Conservation (phyloP, 306 rosid genomes). For the Gastrolobium bilobum region DNA sequence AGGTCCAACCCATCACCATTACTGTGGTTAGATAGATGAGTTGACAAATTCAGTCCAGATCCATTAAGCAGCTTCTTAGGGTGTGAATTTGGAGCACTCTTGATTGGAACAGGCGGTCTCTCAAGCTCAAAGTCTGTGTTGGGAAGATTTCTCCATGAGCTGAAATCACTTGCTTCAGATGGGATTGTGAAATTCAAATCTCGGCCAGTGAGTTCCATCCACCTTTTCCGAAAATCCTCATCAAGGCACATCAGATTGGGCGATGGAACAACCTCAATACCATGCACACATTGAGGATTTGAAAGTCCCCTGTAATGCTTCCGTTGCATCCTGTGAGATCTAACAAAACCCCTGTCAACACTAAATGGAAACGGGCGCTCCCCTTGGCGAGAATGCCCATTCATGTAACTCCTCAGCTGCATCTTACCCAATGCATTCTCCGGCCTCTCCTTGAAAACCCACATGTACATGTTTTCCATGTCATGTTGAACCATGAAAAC, state of each 20-base stretch:
- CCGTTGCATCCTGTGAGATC: slow-evolving; percentile 96
- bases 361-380: slow-evolving; percentile 91
- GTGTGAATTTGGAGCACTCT: slow-evolving; percentile 62
- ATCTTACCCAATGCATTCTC: slow-evolving; percentile 96
- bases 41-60: slow-evolving; percentile 76
- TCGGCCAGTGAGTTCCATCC: slow-evolving; percentile 91
- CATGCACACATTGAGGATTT: slow-evolving; percentile 95
- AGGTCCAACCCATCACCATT: slow-evolving; percentile 76
- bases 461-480: slow-evolving; percentile 99
- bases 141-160: slow-evolving; percentile 92
- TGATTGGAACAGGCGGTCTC: slow-evolving; percentile 69
- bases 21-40: slow-evolving; percentile 64
- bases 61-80: slow-evolving; percentile 88
- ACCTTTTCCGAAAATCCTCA: slow-evolving; percentile 80
- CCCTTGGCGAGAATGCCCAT: slow-evolving; percentile 98
- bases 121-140: slow-evolving; percentile 90
- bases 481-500: slow-evolving; percentile 97
- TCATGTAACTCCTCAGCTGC: slow-evolving; percentile 99
- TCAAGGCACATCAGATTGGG: slow-evolving; percentile 76
- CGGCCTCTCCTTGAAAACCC: slow-evolving; percentile 98
- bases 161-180: slow-evolving; percentile 83
- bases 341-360: slow-evolving; percentile 84
- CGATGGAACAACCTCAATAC: slow-evolving; percentile 73
- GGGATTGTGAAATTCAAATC: slow-evolving; percentile 84
- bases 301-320: slow-evolving; percentile 95